Evolutionary conservation across 2,329 filamentous ascomycete genomes (phyloP).

Genomic region (Scedosporium boydii): DNA sequence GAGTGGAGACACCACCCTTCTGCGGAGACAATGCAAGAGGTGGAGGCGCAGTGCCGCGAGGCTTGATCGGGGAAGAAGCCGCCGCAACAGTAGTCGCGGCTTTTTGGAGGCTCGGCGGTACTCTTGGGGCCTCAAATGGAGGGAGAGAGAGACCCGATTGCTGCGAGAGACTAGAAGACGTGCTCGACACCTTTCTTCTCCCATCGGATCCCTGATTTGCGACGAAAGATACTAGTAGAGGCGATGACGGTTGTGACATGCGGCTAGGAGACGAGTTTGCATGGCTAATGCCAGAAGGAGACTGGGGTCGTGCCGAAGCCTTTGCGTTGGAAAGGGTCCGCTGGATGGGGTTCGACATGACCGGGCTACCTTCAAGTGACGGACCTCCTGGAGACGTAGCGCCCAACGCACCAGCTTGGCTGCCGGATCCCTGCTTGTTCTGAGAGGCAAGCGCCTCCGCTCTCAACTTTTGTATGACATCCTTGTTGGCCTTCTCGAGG

Average conservation of each 20-base stretch:
- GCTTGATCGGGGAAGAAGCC: constrained; percentile 47
- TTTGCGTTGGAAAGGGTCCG: constrained; percentile 77
- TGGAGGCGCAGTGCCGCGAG: constrained; percentile 39
- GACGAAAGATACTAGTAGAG: constrained; percentile 92
- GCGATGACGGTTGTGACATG: constrained; percentile 57
- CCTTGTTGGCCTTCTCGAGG: constrained; percentile 95
- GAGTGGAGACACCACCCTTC: constrained; percentile 46
- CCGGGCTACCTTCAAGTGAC: constrained; percentile 74
- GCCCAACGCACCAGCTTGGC: constrained; percentile 30
- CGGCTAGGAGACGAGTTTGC: constrained; percentile 80
- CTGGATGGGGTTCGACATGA: constrained; percentile 71
- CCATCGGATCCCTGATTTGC: constrained; percentile 69
- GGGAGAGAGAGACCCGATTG: constrained; percentile 62
- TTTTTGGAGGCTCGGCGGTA: constrained; percentile 50
- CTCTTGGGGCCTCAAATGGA: constrained; percentile 63
- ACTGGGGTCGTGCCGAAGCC: constrained; percentile 67
- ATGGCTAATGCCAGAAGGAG: constrained; percentile 72
- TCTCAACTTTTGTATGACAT: constrained; percentile 91
- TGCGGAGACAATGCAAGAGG: constrained; percentile 51
- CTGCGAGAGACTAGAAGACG: constrained; percentile 74
- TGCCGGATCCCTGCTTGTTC: constrained; percentile 38
- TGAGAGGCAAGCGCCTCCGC: constrained; percentile 74
- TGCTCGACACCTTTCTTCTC: constrained; percentile 85
- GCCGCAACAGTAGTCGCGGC: constrained; percentile 38
- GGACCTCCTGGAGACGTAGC: constrained; percentile 50